Percentiles rank a stretch among this genome's conserved stretches.
Evolutionary conservation across 2,329 filamentous ascomycete species (phyloP).

Genomic region (Leptographium radiaticola): DNA sequence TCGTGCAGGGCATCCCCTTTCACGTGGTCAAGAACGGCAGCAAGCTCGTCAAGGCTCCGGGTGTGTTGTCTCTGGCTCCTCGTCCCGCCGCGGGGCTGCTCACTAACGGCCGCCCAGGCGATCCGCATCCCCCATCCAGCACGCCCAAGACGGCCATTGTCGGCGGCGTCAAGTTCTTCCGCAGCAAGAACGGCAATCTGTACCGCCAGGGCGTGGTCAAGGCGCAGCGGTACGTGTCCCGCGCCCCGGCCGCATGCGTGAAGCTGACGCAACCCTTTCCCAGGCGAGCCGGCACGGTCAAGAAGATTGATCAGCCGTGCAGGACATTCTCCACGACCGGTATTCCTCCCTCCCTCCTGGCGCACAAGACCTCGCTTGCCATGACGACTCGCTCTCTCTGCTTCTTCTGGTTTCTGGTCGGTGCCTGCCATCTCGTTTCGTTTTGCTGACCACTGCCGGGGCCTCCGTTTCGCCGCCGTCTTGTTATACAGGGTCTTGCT

Average conservation of each 20-base stretch:
- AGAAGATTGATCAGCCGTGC: conserved; percentile 63
- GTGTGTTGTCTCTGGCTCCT: conserved; percentile 34
- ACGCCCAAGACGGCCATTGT: conserved; percentile 64
- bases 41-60: conserved; percentile 63
- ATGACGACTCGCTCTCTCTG: too few relatives aligned
- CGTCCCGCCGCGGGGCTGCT: conserved; percentile 14
- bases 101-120: conserved; percentile 31
- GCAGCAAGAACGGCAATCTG: conserved; percentile 80
- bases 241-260: conserved; percentile 9
- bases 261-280: conserved; percentile 24
- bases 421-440: neutral
- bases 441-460: conserved; percentile 22
- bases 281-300: conserved; percentile 40
- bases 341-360: conserved; percentile 31
- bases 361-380: neutral
- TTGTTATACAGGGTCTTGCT: conserved; percentile 58
- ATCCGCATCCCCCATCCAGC: conserved; percentile 44
- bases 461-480: neutral
- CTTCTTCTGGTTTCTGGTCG: neutral
- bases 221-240: conserved; percentile 55
- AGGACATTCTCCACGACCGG: conserved; percentile 57
- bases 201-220: conserved; percentile 64
- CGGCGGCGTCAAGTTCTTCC: conserved; percentile 68
- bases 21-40: conserved; percentile 63
- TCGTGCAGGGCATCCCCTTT: conserved; percentile 61